Evolutionary conservation across 108 stramenopile species (phyloP), one percentile per base, ranked within the genome.

Genomic region (Poteriospumella lacustris): DNA sequence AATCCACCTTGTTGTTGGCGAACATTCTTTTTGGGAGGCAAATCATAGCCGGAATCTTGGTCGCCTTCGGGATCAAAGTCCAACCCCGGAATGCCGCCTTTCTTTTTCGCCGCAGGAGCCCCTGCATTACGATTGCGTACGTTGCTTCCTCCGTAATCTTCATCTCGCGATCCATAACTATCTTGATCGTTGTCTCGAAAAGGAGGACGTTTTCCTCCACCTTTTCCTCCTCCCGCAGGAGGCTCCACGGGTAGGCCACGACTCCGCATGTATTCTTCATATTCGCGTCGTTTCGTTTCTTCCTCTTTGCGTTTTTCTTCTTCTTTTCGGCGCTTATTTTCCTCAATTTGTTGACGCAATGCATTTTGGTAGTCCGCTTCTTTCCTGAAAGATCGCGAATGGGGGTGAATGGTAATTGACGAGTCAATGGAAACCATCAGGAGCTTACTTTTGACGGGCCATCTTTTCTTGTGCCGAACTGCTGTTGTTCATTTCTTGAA

Each of bases 181-280:
- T n/a, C n/a, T n/a, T n/a, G n/a, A n/a, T n/a, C n/a, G n/a, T n/a
- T n/a, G n/a, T n/a, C n/a, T n/a, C n/a, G n/a, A n/a, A n/a, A n/a
- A n/a, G n/a, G n/a, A n/a, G n/a, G n/a, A n/a, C n/a, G n/a, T n/a
- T n/a, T n/a, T n/a, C n/a, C n/a, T n/a, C n/a, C n/a, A n/a, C n/a
- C n/a, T n/a, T n/a, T n/a, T n/a, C n/a, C n/a, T n/a, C n/a, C n/a
- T n/a, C n/a, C n/a, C n/a, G n/a, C n/a, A n/a, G n/a, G n/a, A n/a
- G n/a, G n/a, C n/a, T n/a, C n/a, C n/a, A n/a, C 24, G 52, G 52
- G 19, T 56, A 19, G 15, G 52, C 15, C 15, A 56, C 24, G 52
- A 56, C 24, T 56, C 9, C 60, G 60, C 60, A 64, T 24, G 31
- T 64, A 64, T 31, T 64, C 60, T 34, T 64, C 60, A 64, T 64